These are phyloP conservation scores for Fusarium dimerum DNA, from an alignment of 2,329 filamentous ascomycete genomes.

Conservation along the genomic window DNA sequence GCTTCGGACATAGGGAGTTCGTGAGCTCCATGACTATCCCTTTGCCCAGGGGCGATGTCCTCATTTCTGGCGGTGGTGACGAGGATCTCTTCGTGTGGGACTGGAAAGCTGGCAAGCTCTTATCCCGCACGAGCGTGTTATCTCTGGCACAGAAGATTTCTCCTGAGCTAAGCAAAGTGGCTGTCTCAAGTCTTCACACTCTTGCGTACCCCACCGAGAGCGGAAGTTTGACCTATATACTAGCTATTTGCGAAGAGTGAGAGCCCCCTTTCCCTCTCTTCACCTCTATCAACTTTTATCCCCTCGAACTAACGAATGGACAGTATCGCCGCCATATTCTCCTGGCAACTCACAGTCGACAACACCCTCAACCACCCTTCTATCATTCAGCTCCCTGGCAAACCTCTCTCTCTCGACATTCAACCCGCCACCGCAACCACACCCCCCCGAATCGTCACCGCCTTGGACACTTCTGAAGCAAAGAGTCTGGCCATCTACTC, in stretches of 20 bases:
- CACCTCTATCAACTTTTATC: slow-evolving; percentile 19
- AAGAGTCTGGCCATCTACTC: slow-evolving; percentile 35
- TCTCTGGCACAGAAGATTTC: slow-evolving; percentile 40
- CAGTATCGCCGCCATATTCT: slow-evolving; percentile 61
- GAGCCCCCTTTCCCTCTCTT: slow-evolving; percentile 10
- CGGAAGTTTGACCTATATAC: slow-evolving; percentile 38
- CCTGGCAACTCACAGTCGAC: slow-evolving; percentile 54
- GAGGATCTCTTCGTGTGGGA: slow-evolving; percentile 78
- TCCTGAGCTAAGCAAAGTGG: slow-evolving; percentile 42
- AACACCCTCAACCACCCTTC: slow-evolving; percentile 50
- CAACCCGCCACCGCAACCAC: slow-evolving; percentile 21
- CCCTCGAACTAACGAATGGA: slow-evolving; percentile 33
- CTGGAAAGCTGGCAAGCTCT: slow-evolving; percentile 62
- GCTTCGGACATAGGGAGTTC: slow-evolving; percentile 85
- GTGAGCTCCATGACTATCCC: slow-evolving; percentile 75
- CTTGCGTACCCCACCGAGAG: slow-evolving; percentile 33
- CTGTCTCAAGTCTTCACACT: slow-evolving; percentile 47
- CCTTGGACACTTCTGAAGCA: slow-evolving; percentile 39
- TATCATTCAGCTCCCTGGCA: slow-evolving; percentile 59
- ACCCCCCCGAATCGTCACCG: slow-evolving; percentile 38
- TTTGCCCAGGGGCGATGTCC: slow-evolving; percentile 51
- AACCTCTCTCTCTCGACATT: slow-evolving; percentile 59
- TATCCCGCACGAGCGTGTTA: slow-evolving; percentile 57
- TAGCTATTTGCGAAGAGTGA: slow-evolving; percentile 62
- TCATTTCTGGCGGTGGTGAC: slow-evolving; percentile 89